phyloP scores from a whole-genome alignment of 2,329 filamentous ascomycete species.

The Nannizzia gypsea region DNA sequence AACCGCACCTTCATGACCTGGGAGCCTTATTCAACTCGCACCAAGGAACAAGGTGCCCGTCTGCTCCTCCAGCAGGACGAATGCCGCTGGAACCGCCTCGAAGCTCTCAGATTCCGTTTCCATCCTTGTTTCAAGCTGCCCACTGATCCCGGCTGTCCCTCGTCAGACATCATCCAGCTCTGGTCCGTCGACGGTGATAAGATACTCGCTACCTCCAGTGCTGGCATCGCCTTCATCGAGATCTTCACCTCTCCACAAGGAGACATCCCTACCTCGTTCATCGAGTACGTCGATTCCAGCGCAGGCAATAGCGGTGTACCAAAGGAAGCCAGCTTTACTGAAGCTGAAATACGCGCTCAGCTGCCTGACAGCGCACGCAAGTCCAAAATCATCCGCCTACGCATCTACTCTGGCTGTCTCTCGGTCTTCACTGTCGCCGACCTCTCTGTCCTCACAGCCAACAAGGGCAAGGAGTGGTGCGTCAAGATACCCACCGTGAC shows the following conservation, averaged over 20 bases:
- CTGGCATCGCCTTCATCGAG: conserved; percentile 77
- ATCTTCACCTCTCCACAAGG: conserved; percentile 73
- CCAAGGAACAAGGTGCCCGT: conserved; percentile 65
- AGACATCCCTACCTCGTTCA: conserved; percentile 64
- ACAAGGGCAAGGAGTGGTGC: conserved; percentile 60
- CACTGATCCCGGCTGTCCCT: conserved; percentile 47
- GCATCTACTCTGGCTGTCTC: conserved; percentile 64
- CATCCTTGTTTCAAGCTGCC: conserved; percentile 85
- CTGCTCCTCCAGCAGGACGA: conserved; percentile 66
- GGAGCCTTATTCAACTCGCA: conserved; percentile 78
- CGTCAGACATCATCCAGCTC: conserved; percentile 62
- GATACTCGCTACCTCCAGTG: conserved; percentile 63
- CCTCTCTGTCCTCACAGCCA: conserved; percentile 62
- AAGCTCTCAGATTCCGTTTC: conserved; percentile 74
- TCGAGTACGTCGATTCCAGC: conserved; percentile 61
- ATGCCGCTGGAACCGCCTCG: conserved; percentile 82
- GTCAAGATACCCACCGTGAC: conserved; percentile 67
- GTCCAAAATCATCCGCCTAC: conserved; percentile 52
- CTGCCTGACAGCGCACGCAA: conserved; percentile 64
- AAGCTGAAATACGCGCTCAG: conserved; percentile 58
- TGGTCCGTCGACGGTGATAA: conserved; percentile 72
- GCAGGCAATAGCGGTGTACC: conserved; percentile 47
- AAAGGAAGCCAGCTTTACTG: conserved; percentile 61
- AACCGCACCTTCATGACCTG: conserved; percentile 72
- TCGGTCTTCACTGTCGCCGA: conserved; percentile 68